Percentiles rank a stretch among this genome's conserved stretches.
These are phyloP conservation scores for Pythium apleroticum DNA, from an alignment of 352 stramenopile genomes.

Conservation along the genomic window DNA sequence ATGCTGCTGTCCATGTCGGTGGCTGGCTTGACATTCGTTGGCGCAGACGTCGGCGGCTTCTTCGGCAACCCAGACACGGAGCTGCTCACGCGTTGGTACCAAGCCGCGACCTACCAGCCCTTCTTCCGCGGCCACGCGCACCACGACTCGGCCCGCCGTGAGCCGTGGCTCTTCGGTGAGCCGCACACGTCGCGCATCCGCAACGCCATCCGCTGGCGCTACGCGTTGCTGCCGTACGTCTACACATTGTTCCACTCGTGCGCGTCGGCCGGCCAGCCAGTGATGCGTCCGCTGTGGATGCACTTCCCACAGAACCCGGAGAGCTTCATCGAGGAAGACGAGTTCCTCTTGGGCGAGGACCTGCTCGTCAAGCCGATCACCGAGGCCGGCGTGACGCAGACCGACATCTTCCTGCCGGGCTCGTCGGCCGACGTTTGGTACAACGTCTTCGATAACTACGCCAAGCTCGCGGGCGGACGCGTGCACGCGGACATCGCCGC, in stretches of 20 bases:
- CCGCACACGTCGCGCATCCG: constrained; percentile 90
- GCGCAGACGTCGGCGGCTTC: constrained; percentile 99
- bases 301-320: constrained; percentile 90
- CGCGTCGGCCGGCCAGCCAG: constrained; percentile 57
- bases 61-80: constrained; percentile 97
- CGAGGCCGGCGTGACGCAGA: constrained; percentile 70
- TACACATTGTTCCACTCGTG: constrained; percentile 89
- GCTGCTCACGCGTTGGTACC: constrained; percentile 96
- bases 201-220: constrained; percentile 92
- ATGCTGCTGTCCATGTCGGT: constrained; percentile 98
- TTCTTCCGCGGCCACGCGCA: constrained; percentile 99
- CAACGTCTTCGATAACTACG: constrained; percentile 77
- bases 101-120: constrained; percentile 95
- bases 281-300: constrained; percentile 96
- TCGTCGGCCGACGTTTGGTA: constrained; percentile 88
- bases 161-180: constrained; percentile 98
- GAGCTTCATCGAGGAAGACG: constrained; percentile 90
- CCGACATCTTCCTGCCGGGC: constrained; percentile 90
- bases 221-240: constrained; percentile 96
- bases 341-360: constrained; percentile 95
- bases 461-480: constrained; percentile 51
- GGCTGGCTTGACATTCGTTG: constrained; percentile 95
- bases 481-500: constrained; percentile 68
- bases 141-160: constrained; percentile 97
- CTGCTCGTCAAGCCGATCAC: constrained; percentile 97